Evolutionary conservation across 2,329 filamentous ascomycete genomes (phyloP), one percentile per base, ranked within the genome.

Genomic region (Colletotrichum simmondsii): DNA sequence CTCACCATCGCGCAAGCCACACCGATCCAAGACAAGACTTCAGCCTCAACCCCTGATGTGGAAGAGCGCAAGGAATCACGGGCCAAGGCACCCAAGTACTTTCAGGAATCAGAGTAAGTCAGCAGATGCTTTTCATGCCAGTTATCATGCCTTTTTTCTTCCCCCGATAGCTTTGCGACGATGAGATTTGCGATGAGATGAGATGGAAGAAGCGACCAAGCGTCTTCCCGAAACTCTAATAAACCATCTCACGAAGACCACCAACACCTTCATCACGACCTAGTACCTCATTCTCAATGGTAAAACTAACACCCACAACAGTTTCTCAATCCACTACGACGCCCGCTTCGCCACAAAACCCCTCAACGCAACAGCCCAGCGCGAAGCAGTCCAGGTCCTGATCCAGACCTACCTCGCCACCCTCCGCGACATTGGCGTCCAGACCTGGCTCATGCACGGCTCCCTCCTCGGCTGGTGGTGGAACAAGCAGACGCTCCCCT

Each of bases 381-480:
- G 86, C 26, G 86, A 90, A 32, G 91, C 89, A 1, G 86, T 95
- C 71, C 88, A 87, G 63, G 87, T 91, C 75, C 89, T 96, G 76
- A 87, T 95, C 65, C 90, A 92, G 77, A 91, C 93, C 32, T 96
- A 95, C 80, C 85, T 96, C 60, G 85, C 88, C 54, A 93, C 92
- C 35, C 92, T 93, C 78, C 84, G 86, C 61, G 87, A 90, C 49
- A 85, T 94, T 35, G 88, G 90, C 2, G 81, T 95, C 71, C 92
- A 95, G 80, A 95, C 94, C 6, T 96, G 94, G 94, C 89, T 96
- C 72, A 93, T 94, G 77, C 94, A 96, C 79, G 93, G 93, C n/a
- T 93, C 92, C n/a, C 84, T 96, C 35, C 85, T 97, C 37, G 94
- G 94, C 7, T 97, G 94, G 94, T 96, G 93, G 93, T 96, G 94